phyloP scores from a whole-genome alignment of 306 rosid genomes.

The Geum urbanum region DNA sequence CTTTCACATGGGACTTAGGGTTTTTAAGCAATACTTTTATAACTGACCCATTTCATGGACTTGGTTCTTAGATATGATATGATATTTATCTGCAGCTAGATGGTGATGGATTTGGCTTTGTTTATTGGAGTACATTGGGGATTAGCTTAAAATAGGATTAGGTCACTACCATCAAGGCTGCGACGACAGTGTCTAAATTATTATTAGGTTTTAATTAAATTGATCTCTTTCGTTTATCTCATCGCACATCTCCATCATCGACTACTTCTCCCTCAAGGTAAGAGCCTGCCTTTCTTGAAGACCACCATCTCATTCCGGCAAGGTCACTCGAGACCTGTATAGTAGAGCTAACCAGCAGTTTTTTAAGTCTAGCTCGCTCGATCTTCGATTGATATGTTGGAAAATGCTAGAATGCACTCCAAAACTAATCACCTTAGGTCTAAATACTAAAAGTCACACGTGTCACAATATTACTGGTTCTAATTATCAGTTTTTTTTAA shows the following conservation, averaged over 20 bases:
- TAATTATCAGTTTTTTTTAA: no score
- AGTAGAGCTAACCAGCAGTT: neutral
- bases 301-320: conserved; percentile 6
- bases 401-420: no score
- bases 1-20: conserved; percentile 38
- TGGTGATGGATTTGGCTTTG: conserved; percentile 25
- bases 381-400: no score
- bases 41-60: conserved; percentile 27
- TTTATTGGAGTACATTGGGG: conserved; percentile 11
- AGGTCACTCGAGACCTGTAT: neutral
- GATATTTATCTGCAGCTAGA: conserved; percentile 17
- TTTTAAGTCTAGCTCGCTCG: neutral
- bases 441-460: no score
- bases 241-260: conserved; percentile 19
- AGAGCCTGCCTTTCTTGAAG: conserved; percentile 30
- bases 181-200: conserved; percentile 22
- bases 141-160: conserved; percentile 15
- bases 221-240: neutral
- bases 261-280: conserved; percentile 21
- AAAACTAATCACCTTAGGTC: no score
- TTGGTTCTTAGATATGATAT: conserved; percentile 24
- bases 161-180: conserved; percentile 32
- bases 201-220: neutral
- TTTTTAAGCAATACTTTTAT: conserved; percentile 6
- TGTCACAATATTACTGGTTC: no score